These are phyloP conservation scores for Coniochaeta sp. DNA, from an alignment of 2,329 filamentous ascomycete species.

Conservation along the genomic window DNA sequence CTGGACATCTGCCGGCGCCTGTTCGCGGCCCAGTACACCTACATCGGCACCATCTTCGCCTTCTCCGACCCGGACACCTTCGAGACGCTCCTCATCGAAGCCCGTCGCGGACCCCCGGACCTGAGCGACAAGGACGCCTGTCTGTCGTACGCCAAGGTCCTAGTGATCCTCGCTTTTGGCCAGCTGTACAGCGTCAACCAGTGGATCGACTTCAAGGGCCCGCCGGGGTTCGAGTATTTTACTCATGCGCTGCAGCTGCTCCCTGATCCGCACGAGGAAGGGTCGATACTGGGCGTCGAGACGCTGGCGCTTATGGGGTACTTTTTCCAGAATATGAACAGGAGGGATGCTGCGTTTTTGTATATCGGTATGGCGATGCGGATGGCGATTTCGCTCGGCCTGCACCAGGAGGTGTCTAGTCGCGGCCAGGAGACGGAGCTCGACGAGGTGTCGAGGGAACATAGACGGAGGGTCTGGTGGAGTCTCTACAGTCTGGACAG, in stretches of 20 bases:
- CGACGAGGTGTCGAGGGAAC: conserved; percentile 34
- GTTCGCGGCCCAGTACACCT: conserved; percentile 44
- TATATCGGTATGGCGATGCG: conserved; percentile 46
- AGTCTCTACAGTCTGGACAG: conserved; percentile 47
- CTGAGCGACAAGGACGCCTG: conserved; percentile 36
- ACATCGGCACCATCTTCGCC: conserved; percentile 50
- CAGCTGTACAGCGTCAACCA: conserved; percentile 51
- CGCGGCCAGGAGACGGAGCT: conserved; percentile 15
- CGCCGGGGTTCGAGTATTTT: conserved; percentile 49
- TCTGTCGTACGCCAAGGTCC: conserved; percentile 40
- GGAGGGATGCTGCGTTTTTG: conserved; percentile 45
- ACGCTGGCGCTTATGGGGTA: conserved; percentile 46
- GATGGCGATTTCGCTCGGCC: conserved; percentile 48
- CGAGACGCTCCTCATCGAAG: conserved; percentile 32
- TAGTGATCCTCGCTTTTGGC: conserved; percentile 46
- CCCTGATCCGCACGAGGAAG: conserved; percentile 47
- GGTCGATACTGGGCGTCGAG: conserved; percentile 45
- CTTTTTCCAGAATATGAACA: conserved; percentile 50
- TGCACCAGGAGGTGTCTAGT: conserved; percentile 44
- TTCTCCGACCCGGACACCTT: conserved; percentile 40
- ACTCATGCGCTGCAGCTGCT: conserved; percentile 41
- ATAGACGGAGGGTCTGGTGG: conserved; percentile 47
- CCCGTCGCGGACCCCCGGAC: conserved; percentile 34
- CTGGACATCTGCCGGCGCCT: conserved; percentile 41
- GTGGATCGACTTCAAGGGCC: conserved; percentile 41